phyloP scores from a whole-genome alignment of 2,329 filamentous ascomycete genomes.

The Botryosphaeria agaves region DNA sequence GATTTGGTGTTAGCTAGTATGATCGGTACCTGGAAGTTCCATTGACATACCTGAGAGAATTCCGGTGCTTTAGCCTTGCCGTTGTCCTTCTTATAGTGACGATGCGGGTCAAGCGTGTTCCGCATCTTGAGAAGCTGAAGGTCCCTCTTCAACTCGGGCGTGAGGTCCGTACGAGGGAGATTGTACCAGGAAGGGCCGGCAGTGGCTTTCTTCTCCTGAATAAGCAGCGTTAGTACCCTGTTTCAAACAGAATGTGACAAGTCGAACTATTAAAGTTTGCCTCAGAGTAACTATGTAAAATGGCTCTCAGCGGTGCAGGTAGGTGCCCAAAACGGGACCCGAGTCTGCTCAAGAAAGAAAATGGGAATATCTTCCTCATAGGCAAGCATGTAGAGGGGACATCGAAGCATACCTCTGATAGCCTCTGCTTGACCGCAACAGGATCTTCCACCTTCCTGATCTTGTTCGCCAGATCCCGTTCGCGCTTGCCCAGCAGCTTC shows the following conservation, averaged over 20 bases:
- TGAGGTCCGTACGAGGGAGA: conserved; percentile 68
- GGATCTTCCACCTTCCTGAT: conserved; percentile 37
- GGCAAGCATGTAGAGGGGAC: conserved; percentile 16
- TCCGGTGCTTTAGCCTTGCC: conserved; percentile 55
- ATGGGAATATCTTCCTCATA: conserved; percentile 68
- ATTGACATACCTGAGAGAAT: conserved; percentile 76
- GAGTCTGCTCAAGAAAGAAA: conserved; percentile 51
- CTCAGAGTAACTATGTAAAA: conserved; percentile 64
- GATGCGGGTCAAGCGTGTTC: conserved; percentile 72
- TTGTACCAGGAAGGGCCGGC: conserved; percentile 78
- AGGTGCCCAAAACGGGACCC: conserved; percentile 65
- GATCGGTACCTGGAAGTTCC: no score
- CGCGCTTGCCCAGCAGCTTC: conserved; percentile 29
- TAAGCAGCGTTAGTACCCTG: no score
- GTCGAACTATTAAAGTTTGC: conserved; percentile 6
- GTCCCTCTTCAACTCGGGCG: conserved; percentile 73
- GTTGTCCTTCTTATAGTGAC: conserved; percentile 77
- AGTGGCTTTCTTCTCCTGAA: conserved; percentile 43
- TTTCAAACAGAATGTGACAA: conserved; percentile 3
- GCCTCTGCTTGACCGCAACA: conserved; percentile 26
- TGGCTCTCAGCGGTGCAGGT: conserved; percentile 52
- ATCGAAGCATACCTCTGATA: conserved; percentile 32
- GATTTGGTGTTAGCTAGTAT: no score
- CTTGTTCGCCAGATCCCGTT: conserved; percentile 29
- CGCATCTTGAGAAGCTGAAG: conserved; percentile 82